A percentile compares a stretch with the other conserved stretches of the same genome.
Evolutionary conservation across 495 filamentous ascomycete genomes (phyloP).

Genomic region (Astrothelium subdiscretum): DNA sequence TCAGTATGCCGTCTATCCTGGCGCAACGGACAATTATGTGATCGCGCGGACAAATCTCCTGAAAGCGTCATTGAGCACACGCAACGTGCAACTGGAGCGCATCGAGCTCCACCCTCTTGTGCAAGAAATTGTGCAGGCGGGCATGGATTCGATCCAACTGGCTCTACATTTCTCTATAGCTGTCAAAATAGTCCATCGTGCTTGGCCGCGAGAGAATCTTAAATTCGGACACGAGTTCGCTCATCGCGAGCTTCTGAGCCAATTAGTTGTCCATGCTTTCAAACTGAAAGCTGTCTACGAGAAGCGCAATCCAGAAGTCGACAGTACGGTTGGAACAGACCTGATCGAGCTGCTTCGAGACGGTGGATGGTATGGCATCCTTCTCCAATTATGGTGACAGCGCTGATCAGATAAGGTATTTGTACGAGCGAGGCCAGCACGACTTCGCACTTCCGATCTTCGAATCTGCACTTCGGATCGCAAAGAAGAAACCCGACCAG

Average conservation of each 20-base stretch:
- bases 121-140: not conserved
- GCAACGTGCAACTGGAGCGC: not conserved
- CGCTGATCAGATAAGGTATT: not conserved
- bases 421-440: not conserved
- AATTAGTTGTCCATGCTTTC: not conserved
- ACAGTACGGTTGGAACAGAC: no score
- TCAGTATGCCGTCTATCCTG: not conserved
- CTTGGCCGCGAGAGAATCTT: not conserved
- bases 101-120: not conserved
- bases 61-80: not conserved
- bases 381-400: no score
- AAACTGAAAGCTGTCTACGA: not conserved
- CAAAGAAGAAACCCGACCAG: not conserved
- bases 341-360: no score
- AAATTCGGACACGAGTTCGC: not conserved
- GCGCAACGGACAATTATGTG: not conserved
- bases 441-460: not conserved
- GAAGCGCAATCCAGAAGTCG: no score
- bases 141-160: not conserved
- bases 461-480: not conserved
- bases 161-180: not conserved
- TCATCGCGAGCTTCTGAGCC: not conserved
- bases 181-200: not conserved
- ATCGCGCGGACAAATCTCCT: not conserved
- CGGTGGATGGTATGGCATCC: no score